Conservation (phyloP, 192 early-diverging fungal genomes). For the Backusella circina region DNA sequence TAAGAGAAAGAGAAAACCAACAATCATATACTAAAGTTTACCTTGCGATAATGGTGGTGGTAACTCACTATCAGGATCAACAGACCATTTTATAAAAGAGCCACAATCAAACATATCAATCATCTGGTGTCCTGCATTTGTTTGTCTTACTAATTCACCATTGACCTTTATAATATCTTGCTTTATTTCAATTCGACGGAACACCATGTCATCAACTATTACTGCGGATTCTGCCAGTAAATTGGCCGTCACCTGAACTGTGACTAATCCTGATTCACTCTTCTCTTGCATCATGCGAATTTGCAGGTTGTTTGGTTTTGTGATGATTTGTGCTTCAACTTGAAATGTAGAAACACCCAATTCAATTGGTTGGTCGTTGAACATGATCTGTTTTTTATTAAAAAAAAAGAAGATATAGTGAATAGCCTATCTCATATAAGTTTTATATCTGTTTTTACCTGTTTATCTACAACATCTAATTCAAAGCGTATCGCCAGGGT, state of each 20-base stretch:
- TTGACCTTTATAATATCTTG: constrained; percentile 52
- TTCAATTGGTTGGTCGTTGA: constrained; percentile 48
- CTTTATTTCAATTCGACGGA: constrained; percentile 49
- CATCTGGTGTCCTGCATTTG: constrained; percentile 49
- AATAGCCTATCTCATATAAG: background rate
- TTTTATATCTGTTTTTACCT: constrained; percentile 33
- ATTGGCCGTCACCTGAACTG: constrained; percentile 46
- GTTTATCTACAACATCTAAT: constrained; percentile 51
- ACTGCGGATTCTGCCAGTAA: constrained; percentile 23
- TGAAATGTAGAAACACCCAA: constrained; percentile 39
- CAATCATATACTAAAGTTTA: background rate
- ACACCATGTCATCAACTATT: constrained; percentile 31
- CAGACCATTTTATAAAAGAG: constrained; percentile 38
- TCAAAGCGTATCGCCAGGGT: constrained; percentile 49
- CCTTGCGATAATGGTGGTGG: background rate
- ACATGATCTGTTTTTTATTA: constrained; percentile 41
- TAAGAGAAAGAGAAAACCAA: background rate
- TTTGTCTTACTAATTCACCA: constrained; percentile 42
- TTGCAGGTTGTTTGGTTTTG: constrained; percentile 33
- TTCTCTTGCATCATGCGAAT: constrained; percentile 35
- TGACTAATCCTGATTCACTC: constrained; percentile 50
- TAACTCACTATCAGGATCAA: constrained; percentile 25
- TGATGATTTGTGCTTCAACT: constrained; percentile 37
- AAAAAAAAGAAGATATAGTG: constrained; percentile 3
- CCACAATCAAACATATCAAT: constrained; percentile 50